Conservation (phyloP, 176 grass and related monocot genomes). For the Hsuehochloa calcarea region DNA sequence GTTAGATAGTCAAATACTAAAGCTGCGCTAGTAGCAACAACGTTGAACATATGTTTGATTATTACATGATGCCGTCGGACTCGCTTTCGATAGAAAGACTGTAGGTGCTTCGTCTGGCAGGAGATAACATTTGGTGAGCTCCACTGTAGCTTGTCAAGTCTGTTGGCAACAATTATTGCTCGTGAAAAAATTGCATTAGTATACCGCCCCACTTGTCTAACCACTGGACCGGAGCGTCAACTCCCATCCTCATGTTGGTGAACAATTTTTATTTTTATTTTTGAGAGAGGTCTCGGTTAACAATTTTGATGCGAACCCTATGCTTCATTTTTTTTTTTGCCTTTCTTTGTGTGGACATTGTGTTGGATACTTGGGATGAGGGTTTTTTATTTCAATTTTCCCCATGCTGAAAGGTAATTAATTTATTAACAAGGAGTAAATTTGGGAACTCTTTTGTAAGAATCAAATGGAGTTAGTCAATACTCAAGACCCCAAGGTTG, state of each 20-base stretch:
- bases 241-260: too few relatives aligned
- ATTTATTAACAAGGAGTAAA: neutral
- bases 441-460: neutral
- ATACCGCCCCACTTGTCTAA: too few relatives aligned
- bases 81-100: neutral
- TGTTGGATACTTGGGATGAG: neutral
- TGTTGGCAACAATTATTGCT: neutral
- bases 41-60: neutral
- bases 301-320: too few relatives aligned
- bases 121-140: neutral
- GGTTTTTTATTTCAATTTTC: neutral
- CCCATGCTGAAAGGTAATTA: neutral
- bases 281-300: too few relatives aligned
- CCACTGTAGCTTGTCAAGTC: neutral
- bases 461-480: neutral
- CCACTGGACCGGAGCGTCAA: too few relatives aligned
- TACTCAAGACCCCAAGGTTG: neutral
- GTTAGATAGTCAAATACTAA: too few relatives aligned
- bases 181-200: neutral
- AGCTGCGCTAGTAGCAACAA: neutral
- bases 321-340: too few relatives aligned
- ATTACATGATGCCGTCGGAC: neutral
- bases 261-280: too few relatives aligned
- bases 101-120: neutral
- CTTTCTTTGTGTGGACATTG: too few relatives aligned